A percentile compares a stretch with the other conserved stretches of the same genome.
phyloP scores from a whole-genome alignment of 2,329 filamentous ascomycete genomes.

The Plenodomus biglobosus region DNA sequence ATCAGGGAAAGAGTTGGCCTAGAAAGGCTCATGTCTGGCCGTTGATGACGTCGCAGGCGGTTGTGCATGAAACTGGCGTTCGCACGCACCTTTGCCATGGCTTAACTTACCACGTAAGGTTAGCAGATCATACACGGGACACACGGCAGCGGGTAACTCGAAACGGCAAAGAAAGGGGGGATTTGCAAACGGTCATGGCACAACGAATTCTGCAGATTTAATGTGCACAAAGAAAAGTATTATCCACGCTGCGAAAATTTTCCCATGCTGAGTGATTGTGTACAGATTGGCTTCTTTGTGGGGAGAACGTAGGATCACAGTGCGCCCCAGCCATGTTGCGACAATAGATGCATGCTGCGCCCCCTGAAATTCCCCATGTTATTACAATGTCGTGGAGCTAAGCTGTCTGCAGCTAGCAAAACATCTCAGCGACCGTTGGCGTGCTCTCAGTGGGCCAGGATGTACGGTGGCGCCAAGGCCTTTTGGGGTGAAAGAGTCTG shows the following conservation, averaged over 20 bases:
- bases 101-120: background rate
- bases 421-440: constrained; percentile 26
- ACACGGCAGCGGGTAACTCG: background rate
- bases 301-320: too few relatives aligned
- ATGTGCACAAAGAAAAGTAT: background rate
- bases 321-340: too few relatives aligned
- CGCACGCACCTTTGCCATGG: too few relatives aligned
- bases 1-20: too few relatives aligned
- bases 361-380: constrained; percentile 44
- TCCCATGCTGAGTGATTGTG: too few relatives aligned
- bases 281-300: too few relatives aligned
- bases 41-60: constrained; percentile 22
- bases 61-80: constrained; percentile 15
- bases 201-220: background rate
- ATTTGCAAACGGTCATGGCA: background rate
- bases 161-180: constrained; percentile 1
- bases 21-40: background rate
- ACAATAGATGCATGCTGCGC: background rate
- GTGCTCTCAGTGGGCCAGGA: constrained; percentile 21
- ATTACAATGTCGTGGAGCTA: constrained; percentile 30
- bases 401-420: constrained; percentile 18
- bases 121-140: too few relatives aligned
- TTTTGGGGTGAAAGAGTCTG: background rate
- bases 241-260: too few relatives aligned
- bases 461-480: background rate